Evolutionary conservation across 108 stramenopile genomes (phyloP).

Genomic region (Seminavis robusta): DNA sequence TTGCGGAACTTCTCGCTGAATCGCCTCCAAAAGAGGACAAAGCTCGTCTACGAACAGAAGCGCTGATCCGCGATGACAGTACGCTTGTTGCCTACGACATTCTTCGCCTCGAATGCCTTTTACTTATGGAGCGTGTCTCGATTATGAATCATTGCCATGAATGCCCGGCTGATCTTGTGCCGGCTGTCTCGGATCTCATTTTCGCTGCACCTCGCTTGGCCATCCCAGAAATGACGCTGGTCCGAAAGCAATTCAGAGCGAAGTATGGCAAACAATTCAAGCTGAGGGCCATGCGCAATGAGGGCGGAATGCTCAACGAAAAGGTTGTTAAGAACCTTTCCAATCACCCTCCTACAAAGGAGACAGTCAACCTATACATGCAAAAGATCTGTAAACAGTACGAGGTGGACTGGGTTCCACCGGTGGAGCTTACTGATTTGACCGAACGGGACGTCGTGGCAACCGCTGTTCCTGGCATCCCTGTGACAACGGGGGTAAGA

Average conservation of each 20-base stretch:
- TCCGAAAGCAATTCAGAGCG: slow-evolving; percentile 79
- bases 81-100: slow-evolving; percentile 88
- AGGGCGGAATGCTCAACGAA: slow-evolving; percentile 76
- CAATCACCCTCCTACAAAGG: slow-evolving; percentile 81
- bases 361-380: slow-evolving; percentile 81
- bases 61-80: slow-evolving; percentile 84
- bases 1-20: slow-evolving; percentile 78
- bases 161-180: slow-evolving; percentile 75
- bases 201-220: slow-evolving; percentile 76
- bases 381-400: slow-evolving; percentile 82
- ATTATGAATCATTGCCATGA: slow-evolving; percentile 55
- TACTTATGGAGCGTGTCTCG: slow-evolving; percentile 74
- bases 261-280: slow-evolving; percentile 89
- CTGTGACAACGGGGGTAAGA: no score
- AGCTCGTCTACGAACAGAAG: slow-evolving; percentile 85
- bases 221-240: slow-evolving; percentile 69
- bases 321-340: slow-evolving; percentile 84
- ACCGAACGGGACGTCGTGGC: no score
- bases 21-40: slow-evolving; percentile 89
- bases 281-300: slow-evolving; percentile 66
- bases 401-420: slow-evolving; percentile 84
- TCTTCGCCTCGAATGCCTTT: slow-evolving; percentile 68
- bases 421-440: slow-evolving; percentile 27
- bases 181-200: slow-evolving; percentile 69
- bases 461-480: no score